Conservation (phyloP, 2,329 filamentous ascomycete species). For the Colletotrichum acutatum region DNA sequence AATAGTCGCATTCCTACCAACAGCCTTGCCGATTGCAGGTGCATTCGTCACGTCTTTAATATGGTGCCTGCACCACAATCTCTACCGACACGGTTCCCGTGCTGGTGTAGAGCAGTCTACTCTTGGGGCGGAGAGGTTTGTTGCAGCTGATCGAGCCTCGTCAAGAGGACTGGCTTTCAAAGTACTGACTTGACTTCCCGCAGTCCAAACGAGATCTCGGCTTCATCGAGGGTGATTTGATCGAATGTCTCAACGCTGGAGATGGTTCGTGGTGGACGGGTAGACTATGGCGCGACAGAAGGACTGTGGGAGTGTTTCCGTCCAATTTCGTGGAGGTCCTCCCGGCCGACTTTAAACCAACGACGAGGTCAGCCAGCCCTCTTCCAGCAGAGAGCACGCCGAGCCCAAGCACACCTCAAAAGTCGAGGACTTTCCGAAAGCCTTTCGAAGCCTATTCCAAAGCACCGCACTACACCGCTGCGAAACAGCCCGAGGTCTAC, state of each 20-base stretch:
- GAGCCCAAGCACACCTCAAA: conserved; percentile 66
- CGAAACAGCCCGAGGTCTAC: conserved; percentile 69
- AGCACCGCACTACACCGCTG: conserved; percentile 73
- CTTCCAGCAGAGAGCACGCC: conserved; percentile 67
- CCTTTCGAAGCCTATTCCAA: conserved; percentile 76
- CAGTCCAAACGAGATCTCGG: conserved; percentile 92
- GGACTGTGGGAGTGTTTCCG: conserved; percentile 92
- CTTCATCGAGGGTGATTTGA: conserved; percentile 96
- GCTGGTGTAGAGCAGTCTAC: conserved; percentile 91
- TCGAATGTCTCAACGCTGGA: conserved; percentile 97
- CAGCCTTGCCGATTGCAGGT: not conserved
- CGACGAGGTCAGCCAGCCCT: conserved; percentile 69
- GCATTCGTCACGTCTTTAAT: conserved; percentile 35
- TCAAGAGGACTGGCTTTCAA: not conserved
- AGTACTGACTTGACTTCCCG: conserved; percentile 39
- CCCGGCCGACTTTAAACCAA: conserved; percentile 85
- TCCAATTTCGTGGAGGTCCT: conserved; percentile 97
- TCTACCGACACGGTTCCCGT: conserved; percentile 84
- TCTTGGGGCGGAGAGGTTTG: conserved; percentile 89
- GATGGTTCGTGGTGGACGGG: conserved; percentile 99
- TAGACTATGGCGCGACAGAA: conserved; percentile 85
- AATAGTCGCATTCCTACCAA: not conserved
- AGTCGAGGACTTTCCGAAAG: conserved; percentile 72
- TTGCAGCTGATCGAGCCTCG: not conserved
- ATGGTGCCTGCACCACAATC: conserved; percentile 68